A percentile compares a stretch with the other conserved stretches of the same genome.
phyloP scores from a whole-genome alignment of 1,284 basidiomycete species.

The Cronartium quercuum region DNA sequence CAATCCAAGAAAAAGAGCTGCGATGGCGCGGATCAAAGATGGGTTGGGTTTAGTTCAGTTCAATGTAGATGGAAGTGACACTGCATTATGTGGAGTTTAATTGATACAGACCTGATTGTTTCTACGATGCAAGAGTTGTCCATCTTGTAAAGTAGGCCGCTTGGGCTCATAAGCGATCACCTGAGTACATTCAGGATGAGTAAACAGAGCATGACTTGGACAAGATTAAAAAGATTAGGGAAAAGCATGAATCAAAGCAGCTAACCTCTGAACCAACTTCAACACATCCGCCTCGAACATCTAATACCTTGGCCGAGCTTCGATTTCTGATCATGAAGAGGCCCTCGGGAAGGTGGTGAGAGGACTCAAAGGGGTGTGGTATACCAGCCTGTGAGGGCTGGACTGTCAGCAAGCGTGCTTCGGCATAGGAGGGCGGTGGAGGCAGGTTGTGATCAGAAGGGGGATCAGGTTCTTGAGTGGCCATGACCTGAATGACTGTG shows the following conservation, averaged over 20 bases:
- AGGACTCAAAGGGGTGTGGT: slow-evolving; percentile 6
- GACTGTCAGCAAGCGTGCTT: neutral
- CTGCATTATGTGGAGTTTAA: neutral
- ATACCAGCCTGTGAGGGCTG: neutral
- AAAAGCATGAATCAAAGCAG: neutral
- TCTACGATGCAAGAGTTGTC: slow-evolving; percentile 17
- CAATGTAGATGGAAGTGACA: too few relatives aligned
- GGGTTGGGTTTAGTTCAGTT: too few relatives aligned
- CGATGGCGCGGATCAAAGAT: neutral
- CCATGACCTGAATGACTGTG: neutral
- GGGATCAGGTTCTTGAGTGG: too few relatives aligned
- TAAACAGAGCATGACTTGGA: neutral
- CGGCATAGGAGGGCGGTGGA: slow-evolving; percentile 10
- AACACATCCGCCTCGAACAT: slow-evolving; percentile 13
- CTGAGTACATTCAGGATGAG: neutral
- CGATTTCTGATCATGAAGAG: slow-evolving; percentile 24
- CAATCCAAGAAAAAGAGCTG: slow-evolving; percentile 37
- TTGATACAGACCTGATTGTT: slow-evolving; percentile 22
- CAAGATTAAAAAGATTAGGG: neutral
- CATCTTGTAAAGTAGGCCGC: slow-evolving; percentile 17
- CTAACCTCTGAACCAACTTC: slow-evolving; percentile 1
- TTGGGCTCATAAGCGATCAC: slow-evolving; percentile 22
- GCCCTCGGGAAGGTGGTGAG: slow-evolving; percentile 14
- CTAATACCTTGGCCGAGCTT: slow-evolving; percentile 11
- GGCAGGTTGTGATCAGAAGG: neutral